Base-by-base conservation (phyloP, 2,329 filamentous ascomycete species). In the Oidium heveae region DNA sequence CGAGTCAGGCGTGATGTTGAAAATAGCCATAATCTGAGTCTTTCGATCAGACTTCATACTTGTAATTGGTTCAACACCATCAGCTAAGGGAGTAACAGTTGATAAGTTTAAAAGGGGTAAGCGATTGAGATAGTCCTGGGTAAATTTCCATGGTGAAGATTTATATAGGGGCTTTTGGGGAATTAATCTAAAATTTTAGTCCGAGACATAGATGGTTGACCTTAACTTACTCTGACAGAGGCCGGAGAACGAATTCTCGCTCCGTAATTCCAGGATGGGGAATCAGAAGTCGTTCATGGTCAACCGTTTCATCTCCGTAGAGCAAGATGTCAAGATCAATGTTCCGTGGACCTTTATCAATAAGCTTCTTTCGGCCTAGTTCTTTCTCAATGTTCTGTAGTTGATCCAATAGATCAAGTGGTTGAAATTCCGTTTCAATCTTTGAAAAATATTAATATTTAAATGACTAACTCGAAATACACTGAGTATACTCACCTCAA, bases 1-100 rank as follows among this genome's bases (percentile, higher is more conserved):
- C 10, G 89, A 96, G 68, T 98, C 89, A 0, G 89, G 89, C 0
- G 91, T 96, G 54, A 94, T 70, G 67, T 98, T 98, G 49, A 96
- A 72, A 59, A 98, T 94, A 55, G 84, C 85, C 91, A 98, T 98
- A 60, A 95, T 69, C 49, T 79, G 77, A 0, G 89, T 95, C 54
- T 70, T 72, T 51, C 65, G 61, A 13, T 73, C 71, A 7, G 73
- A 68, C 34, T 71, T 68, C 33, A 78, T 68, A 18, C 84, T 73
- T 53, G 76, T 75, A 41, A 91, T 68, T 0, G 77, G 70, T 12
- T 72, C 67, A 39, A 74, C 65, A 6, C 66, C 65, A 6, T 66
- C 49, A 1, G 71, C 72, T 37, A 81, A 66, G 1, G 77, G 76
- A 1, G 76, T 79, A 53, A 80, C 65, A 15, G 77, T 75, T 2